phyloP scores from a whole-genome alignment of 2,329 filamentous ascomycete species.

The Trichoderma sp. region DNA sequence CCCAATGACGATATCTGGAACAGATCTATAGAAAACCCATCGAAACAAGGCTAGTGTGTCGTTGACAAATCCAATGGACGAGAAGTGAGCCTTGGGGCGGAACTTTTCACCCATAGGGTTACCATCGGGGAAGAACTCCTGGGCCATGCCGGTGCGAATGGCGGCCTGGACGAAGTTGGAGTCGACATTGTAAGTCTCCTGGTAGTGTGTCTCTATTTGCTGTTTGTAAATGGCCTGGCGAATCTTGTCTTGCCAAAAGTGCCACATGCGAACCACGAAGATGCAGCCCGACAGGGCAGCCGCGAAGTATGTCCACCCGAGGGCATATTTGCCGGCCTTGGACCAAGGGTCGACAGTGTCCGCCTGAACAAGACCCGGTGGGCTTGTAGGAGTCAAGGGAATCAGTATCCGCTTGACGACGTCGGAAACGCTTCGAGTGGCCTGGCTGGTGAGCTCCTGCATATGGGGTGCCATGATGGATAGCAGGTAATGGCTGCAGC shows the following conservation, averaged over 20 bases:
- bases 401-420: conserved; percentile 58
- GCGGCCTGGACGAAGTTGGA: conserved; percentile 45
- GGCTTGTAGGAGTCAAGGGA: conserved; percentile 57
- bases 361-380: conserved; percentile 60
- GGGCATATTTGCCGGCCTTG: conserved; percentile 78
- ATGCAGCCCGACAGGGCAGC: conserved; percentile 67
- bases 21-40: conserved; percentile 84
- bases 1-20: conserved; percentile 69
- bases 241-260: conserved; percentile 91
- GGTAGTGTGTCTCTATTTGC: conserved; percentile 66
- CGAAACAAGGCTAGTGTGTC: conserved; percentile 78
- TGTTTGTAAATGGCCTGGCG: conserved; percentile 86
- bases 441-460: conserved; percentile 33
- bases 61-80: conserved; percentile 71
- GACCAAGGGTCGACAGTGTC: conserved; percentile 73
- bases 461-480: conserved; percentile 43
- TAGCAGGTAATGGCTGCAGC: conserved; percentile 7
- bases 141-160: conserved; percentile 49
- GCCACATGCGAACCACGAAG: conserved; percentile 71
- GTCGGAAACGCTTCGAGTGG: conserved; percentile 34
- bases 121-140: conserved; percentile 73
- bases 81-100: conserved; percentile 68
- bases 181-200: conserved; percentile 49
- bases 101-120: conserved; percentile 56
- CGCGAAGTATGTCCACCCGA: conserved; percentile 87